These are phyloP conservation scores for Cenchrus purpureus DNA, from an alignment of 176 grass and related monocot species.

Conservation along the genomic window DNA sequence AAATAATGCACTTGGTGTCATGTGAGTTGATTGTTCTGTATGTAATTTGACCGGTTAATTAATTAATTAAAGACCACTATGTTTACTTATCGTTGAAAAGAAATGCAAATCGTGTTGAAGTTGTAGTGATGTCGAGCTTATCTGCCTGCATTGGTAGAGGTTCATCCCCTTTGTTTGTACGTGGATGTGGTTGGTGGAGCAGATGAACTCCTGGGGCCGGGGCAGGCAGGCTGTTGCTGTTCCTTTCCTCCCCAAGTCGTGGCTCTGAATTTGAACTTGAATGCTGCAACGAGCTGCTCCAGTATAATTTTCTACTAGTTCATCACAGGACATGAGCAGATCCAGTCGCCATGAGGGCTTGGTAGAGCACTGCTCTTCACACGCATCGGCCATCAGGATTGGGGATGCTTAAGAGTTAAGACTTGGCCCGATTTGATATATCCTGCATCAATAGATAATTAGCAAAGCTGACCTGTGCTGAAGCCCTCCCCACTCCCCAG, in stretches of 20 bases:
- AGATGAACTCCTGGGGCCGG: not conserved
- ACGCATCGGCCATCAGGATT: not conserved
- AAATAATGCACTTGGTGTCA: slow-evolving; percentile 3
- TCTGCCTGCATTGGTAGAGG: not conserved
- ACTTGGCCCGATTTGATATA: not conserved
- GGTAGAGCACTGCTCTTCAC: too few relatives aligned
- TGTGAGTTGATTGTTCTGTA: slow-evolving; percentile 7
- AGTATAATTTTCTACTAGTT: not conserved
- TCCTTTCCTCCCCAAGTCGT: not conserved
- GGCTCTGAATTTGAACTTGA: not conserved
- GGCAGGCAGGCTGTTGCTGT: not conserved
- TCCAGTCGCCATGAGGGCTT: not conserved
- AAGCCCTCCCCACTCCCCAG: not conserved
- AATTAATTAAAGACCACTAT: not conserved
- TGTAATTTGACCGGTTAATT: slow-evolving; percentile 24
- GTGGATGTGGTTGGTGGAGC: slow-evolving; percentile 8
- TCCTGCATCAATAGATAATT: not conserved
- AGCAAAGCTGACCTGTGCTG: not conserved
- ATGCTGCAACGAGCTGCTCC: not conserved
- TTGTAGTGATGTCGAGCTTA: not conserved
- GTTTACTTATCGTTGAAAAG: too few relatives aligned
- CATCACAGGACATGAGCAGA: not conserved
- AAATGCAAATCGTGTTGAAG: not conserved
- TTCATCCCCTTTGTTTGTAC: not conserved
- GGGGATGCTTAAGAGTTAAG: slow-evolving; percentile 8